Evolutionary conservation across 208 protist genomes (phyloP), one percentile per base, ranked within the genome.

Genomic region (Acanthamoeba lenticulata): DNA sequence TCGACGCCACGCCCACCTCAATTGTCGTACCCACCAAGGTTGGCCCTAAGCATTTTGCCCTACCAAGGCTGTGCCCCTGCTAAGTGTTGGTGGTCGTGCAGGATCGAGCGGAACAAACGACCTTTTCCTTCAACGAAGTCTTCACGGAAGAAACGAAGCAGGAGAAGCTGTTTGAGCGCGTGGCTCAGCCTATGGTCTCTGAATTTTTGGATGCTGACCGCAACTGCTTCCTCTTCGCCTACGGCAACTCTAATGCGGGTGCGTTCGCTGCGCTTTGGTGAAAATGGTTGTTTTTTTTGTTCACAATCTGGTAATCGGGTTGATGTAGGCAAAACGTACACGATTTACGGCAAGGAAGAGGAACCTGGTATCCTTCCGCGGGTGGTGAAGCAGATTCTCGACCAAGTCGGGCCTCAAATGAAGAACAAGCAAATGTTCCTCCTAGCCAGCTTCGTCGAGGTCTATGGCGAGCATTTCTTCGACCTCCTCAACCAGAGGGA

Each of bases 271-370:
- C n/a, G 17, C 2, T 74, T 24, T 6, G 15, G 0, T 40, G 6
- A 21, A 47, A 67, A 67, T 36, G 7, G 9, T 38, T 0, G 0
- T 24, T 24, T 6, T 9, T 62, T 62, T 2, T 11, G 19, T 15
- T 11, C 1, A 29, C 17, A 62, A 0, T 32, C 21, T 27, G 29
- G 7, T n/a, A 4, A 32, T 36, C 0, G 40, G 32, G 2, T 5
- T n/a, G 27, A 11, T 81, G n/a, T 52, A 74, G 52, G 98, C 95
- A 99, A 99, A 95, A 98, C 98, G 27, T 98, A 98, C 96, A 98
- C 98, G 32, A 99, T 99, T 96, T 95, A 98, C 34, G 98, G 98
- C 55, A 96, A 96, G 6, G 67, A 93, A 60, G 95, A 85, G 42
- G 97, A 98, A 49, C 96, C 95, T 19, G 98, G 98, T 9, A 95